These are phyloP conservation scores for Fusarium dlaminii DNA, from an alignment of 2,329 filamentous ascomycete species.

Conservation along the genomic window DNA sequence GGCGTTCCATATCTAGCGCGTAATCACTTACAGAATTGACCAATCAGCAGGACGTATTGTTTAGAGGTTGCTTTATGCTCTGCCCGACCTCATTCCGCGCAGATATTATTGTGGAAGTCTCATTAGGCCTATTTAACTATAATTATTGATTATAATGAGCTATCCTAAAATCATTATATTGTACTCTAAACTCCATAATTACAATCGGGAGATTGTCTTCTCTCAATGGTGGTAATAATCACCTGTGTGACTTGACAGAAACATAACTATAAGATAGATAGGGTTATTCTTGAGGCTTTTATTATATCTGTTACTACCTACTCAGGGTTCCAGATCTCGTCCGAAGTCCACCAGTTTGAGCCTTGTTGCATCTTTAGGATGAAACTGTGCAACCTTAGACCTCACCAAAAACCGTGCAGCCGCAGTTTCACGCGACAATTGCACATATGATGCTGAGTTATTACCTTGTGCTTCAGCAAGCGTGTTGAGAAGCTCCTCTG, in stretches of 20 bases:
- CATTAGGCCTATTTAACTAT: neutral
- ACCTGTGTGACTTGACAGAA: neutral
- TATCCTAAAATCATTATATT: neutral
- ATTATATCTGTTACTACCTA: neutral
- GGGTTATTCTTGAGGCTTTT: neutral
- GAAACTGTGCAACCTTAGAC: conserved; percentile 73
- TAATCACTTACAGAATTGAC: conserved; percentile 34
- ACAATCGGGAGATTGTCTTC: neutral
- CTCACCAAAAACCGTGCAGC: conserved; percentile 71
- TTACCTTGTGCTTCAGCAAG: conserved; percentile 64
- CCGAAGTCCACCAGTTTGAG: conserved; percentile 72
- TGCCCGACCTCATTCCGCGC: neutral
- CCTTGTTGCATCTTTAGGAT: conserved; percentile 69
- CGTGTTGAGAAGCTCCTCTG: conserved; percentile 68
- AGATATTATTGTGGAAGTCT: neutral
- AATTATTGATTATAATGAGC: neutral
- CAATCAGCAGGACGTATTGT: conserved; percentile 36
- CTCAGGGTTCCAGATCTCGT: conserved; percentile 66
- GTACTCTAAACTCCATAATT: neutral
- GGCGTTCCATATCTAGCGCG: neutral
- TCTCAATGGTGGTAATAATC: neutral
- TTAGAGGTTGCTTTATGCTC: conserved; percentile 35
- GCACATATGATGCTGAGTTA: conserved; percentile 66
- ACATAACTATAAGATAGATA: neutral
- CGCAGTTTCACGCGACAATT: conserved; percentile 67